phyloP scores from a whole-genome alignment of 768 basidiomycete genomes.

The Leccinum broughii region DNA sequence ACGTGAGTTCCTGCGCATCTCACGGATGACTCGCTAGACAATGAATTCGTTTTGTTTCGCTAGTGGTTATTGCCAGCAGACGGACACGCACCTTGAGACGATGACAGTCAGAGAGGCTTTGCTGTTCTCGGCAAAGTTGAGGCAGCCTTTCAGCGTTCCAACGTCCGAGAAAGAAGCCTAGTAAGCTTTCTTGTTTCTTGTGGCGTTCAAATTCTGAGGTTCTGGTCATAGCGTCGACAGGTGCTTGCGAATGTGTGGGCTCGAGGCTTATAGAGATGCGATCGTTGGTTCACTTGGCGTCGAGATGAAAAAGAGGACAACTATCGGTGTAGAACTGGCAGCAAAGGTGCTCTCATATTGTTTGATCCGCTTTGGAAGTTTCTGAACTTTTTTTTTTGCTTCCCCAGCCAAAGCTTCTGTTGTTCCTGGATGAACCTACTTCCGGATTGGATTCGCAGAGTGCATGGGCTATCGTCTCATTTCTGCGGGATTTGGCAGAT shows the following conservation, averaged over 20 bases:
- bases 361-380: background rate
- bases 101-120: slow-evolving; percentile 81
- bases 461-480: slow-evolving; percentile 79
- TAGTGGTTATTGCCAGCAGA: slow-evolving; percentile 86
- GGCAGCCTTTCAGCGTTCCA: slow-evolving; percentile 70
- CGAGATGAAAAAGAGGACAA: slow-evolving; percentile 78
- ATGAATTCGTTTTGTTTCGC: background rate
- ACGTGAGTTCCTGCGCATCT: slow-evolving; percentile 36
- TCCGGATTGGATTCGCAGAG: slow-evolving; percentile 86
- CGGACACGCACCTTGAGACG: slow-evolving; percentile 75
- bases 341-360: slow-evolving; percentile 50
- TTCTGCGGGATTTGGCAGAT: slow-evolving; percentile 74
- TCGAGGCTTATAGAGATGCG: slow-evolving; percentile 65
- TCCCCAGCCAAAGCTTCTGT: slow-evolving; percentile 64
- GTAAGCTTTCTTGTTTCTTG: slow-evolving; percentile 39
- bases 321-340: slow-evolving; percentile 85
- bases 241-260: slow-evolving; percentile 60
- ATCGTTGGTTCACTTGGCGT: slow-evolving; percentile 66
- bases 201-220: background rate
- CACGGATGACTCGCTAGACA: too few relatives aligned
- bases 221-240: slow-evolving; percentile 48
- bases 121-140: slow-evolving; percentile 73
- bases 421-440: slow-evolving; percentile 90
- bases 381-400: background rate
- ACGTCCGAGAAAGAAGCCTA: slow-evolving; percentile 76